These are phyloP conservation scores for Achlya hypogyna DNA, from an alignment of 352 stramenopile species.

Conservation along the genomic window DNA sequence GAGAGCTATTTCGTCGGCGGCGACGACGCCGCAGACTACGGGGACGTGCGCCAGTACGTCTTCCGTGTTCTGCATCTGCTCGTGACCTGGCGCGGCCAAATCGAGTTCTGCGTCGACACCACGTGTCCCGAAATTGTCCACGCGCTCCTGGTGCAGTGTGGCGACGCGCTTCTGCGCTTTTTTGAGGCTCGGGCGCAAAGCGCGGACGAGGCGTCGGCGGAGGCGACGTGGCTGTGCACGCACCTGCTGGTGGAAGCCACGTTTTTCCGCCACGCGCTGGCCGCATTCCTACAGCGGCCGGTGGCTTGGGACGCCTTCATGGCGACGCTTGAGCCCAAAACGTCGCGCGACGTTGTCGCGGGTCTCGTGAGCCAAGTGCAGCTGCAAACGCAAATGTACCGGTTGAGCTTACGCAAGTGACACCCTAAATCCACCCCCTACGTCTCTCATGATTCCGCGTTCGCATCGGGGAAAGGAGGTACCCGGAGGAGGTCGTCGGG, in stretches of 20 bases:
- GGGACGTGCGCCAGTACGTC: constrained; percentile 57
- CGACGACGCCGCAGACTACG: background rate
- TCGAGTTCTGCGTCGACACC: constrained; percentile 53
- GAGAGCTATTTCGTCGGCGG: background rate
- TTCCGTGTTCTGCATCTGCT: constrained; percentile 73
- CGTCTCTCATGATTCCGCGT: background rate
- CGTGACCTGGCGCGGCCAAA: constrained; percentile 58
- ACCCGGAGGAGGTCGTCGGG: background rate
- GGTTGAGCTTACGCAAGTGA: constrained; percentile 41
- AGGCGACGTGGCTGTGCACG: constrained; percentile 42
- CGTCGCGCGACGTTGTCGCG: constrained; percentile 29
- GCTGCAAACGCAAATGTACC: constrained; percentile 71
- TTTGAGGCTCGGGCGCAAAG: constrained; percentile 22
- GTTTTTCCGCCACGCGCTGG: constrained; percentile 56
- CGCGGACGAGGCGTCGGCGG: constrained; percentile 20
- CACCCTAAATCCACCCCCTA: constrained; percentile 14
- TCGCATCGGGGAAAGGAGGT: background rate
- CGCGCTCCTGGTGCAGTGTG: background rate
- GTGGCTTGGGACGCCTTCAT: constrained; percentile 40
- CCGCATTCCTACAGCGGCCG: constrained; percentile 35
- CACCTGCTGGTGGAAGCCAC: constrained; percentile 64
- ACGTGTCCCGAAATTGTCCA: background rate
- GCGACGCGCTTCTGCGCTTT: background rate
- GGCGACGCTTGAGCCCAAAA: constrained; percentile 34
- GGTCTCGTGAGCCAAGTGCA: constrained; percentile 63